Evolutionary conservation across 1,284 basidiomycete species (phyloP).

Genomic region (Cryptococcus wingfieldii): DNA sequence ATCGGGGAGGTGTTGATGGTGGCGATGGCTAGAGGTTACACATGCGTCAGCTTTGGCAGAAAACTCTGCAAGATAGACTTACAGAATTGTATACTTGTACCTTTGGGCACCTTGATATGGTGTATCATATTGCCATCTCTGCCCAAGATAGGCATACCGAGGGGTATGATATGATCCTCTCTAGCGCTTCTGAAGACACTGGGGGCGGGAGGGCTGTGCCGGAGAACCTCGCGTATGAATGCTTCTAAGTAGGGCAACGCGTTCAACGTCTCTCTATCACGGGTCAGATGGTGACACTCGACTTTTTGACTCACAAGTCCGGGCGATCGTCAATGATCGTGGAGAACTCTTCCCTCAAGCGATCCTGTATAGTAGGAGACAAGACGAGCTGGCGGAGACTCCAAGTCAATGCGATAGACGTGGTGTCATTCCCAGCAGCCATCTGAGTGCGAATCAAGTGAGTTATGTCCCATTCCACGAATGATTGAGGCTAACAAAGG

Average conservation of each 20-base stretch:
- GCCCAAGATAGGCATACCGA: conserved; percentile 48
- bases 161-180: conserved; percentile 60
- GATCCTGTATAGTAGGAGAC: conserved; percentile 55
- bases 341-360: conserved; percentile 57
- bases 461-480: not conserved
- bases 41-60: not conserved
- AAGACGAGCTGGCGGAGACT: conserved; percentile 62
- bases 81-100: conserved; percentile 42
- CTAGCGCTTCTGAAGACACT: conserved; percentile 59
- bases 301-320: conserved; percentile 14
- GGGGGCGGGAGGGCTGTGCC: conserved; percentile 62
- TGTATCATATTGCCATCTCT: conserved; percentile 44
- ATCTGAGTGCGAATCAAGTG: conserved; percentile 20
- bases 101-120: conserved; percentile 49
- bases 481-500: conserved; percentile 54
- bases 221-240: conserved; percentile 63
- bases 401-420: conserved; percentile 66
- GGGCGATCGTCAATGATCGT: conserved; percentile 46
- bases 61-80: conserved; percentile 8
- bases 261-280: conserved; percentile 45
- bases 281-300: not conserved
- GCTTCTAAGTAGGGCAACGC: conserved; percentile 57
- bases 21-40: conserved; percentile 33
- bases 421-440: conserved; percentile 67
- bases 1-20: conserved; percentile 59